Evolutionary conservation across 2,329 filamentous ascomycete species (phyloP), one percentile per base, ranked within the genome.

Genomic region (Sporothrix dimorphospora): DNA sequence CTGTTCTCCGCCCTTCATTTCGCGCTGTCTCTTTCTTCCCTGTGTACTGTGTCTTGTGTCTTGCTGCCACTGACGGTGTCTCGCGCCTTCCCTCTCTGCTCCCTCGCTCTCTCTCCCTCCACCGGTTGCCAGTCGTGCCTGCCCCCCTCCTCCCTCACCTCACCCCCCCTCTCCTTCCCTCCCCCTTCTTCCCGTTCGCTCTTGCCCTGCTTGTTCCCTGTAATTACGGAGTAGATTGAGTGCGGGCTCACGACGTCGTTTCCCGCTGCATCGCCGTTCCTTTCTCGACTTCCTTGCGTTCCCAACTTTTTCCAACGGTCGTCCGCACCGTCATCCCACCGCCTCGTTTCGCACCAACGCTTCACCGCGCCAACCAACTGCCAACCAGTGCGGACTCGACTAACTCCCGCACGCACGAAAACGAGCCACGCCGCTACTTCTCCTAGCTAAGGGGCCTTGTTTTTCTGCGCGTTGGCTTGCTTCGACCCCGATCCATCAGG

Each of bases 1-100:
- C 34, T 63, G 57, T 68, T 63, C 49, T 74, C 72, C 55, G 59
- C 67, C 69, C 66, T 70, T 65, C 68, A 66, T 72, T 66, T 65
- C 70, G 42, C 63, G 61, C 45, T 42, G 59, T 45, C 38, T 45
- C 57, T 63, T n/a, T 45, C 57, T 63, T n/a, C 21, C 38, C 59
- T 42, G 30, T 38, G 19, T 21, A 3, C 47, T 47, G 42, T 40
- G 14, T n/a, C 40, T 19, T 55, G 40, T 24, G 19, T 34, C 55
- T 53, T 47, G 34, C 42, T 24, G 9, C 42, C 19, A 38, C 11
- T 63, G 34, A 34, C n/a, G 53, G 57, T 63, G 57, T 42, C 59
- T 63, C 69, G 51, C 57, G 34, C 47, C 47, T 69, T 49, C 57
- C 57, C 59, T 21, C 66, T 30, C 19, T 65, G 49, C 14, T 68